Base-by-base conservation (phyloP, 2,329 filamentous ascomycete species). In the Erysiphe pulchra region DNA sequence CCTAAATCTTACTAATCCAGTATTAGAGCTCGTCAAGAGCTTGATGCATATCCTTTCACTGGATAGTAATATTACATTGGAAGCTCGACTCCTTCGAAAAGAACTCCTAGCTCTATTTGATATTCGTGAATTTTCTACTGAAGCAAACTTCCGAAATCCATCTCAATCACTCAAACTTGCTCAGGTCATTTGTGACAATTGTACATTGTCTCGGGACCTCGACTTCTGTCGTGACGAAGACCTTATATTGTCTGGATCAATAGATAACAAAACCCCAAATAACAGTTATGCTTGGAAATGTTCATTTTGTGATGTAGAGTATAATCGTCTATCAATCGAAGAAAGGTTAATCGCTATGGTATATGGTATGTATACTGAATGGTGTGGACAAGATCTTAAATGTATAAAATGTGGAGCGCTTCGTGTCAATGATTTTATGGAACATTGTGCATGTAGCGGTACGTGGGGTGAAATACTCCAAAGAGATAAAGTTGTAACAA, bases 381-480 rank as follows among this genome's bases (percentile, higher is more conserved):
- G 92, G 86, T 70, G 75, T 50, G 82, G 78, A 32, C 87, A 95
- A 63, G 90, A 98, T 60, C 62, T 95, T 47, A 84, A 84, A 62
- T 98, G 90, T 52, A 48, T 42, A 1, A 68, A 70, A 48, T 80
- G 76, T 59, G 73, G 70, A 31, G 83, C 83, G 53, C 61, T 93
- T 36, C 67, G 84, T 57, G 69, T 82, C 37, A 95, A 93, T 59
- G 87, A 94, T 56, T 92, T 95, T 55, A 85, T 90, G 76, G 87
- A 94, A 60, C 86, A 95, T 61, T 98, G 92, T 62, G 80, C 77
- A 11, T 98, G 90, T 65, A 83, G 82, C 49, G 90, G 90, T 3
- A 71, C 72, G 48, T 98, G 90, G 90, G 70, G 68, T 16, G 74
- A 74, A 51, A 82, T 75, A 17, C 67, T 86, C 48, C 71, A 77